Conservation (phyloP, 2,329 filamentous ascomycete genomes). For the Pezicula radicicola region DNA sequence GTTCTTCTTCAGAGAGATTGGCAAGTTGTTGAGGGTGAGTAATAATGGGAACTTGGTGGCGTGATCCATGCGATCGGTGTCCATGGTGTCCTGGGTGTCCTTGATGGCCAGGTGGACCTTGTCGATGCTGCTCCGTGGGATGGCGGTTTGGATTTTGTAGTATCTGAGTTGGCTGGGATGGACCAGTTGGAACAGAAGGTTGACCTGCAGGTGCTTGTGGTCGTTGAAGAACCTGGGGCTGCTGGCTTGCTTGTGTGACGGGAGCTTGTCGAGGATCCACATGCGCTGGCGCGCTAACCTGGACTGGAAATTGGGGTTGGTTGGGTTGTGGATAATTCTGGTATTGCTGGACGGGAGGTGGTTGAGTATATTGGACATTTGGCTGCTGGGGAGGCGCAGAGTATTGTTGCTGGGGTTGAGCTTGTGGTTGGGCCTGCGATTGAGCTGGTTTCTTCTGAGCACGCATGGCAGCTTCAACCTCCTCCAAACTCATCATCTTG, state of each 20-base stretch:
- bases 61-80: conserved; percentile 26
- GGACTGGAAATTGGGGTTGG: conserved; percentile 25
- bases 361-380: not conserved
- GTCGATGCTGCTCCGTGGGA: conserved; percentile 41
- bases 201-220: conserved; percentile 19
- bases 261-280: conserved; percentile 16
- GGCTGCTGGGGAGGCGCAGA: conserved; percentile 10
- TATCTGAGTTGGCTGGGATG: conserved; percentile 67
- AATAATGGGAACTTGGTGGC: conserved; percentile 42
- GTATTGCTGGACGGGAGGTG: conserved; percentile 1
- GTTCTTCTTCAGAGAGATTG: conserved; percentile 79
- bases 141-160: conserved; percentile 74
- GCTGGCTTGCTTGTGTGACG: conserved; percentile 17
- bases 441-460: conserved; percentile 55
- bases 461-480: conserved; percentile 92
- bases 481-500: conserved; percentile 93
- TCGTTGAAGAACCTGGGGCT: conserved; percentile 25
- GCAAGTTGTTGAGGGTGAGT: conserved; percentile 72
- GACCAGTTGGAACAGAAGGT: conserved; percentile 37
- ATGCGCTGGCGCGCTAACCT: conserved; percentile 19
- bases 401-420: conserved; percentile 17
- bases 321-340: conserved; percentile 25
- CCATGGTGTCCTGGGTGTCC: conserved; percentile 17
- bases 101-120: conserved; percentile 23
- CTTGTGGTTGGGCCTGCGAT: conserved; percentile 29